Base-by-base conservation (phyloP, 768 basidiomycete genomes). In the Russula foetens region DNA sequence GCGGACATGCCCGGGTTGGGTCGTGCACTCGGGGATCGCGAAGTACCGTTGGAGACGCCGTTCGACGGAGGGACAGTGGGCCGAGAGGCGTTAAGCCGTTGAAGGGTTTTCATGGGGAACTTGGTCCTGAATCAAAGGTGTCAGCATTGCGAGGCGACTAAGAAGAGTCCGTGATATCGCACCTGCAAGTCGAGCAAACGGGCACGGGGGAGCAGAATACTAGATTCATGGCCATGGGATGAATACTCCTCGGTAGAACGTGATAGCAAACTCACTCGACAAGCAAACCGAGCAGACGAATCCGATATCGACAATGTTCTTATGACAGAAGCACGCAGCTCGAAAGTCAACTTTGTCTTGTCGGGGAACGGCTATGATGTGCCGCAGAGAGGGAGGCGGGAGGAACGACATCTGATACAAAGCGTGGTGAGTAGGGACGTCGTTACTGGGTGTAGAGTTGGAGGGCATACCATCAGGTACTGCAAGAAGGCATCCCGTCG, bases 201-300 rank as follows among this genome's bases (percentile, higher is more conserved):
- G 95, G 92, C 17, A 92, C 83, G 2, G 95, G 95, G 67, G 90
- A 84, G 69, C 95, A 97, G 72, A 96, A 97, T 68, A 97, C 95
- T 97, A 67, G 14, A 21, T n/a, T 3, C 35, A 29, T 33, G 58
- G 24, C 5, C 31, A 38, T 14, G 46, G 26, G 41, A 53, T 50
- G 12, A 54, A 31, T 14, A 64, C 53, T 7, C 33, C 31, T 46
- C 31, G 46, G 28, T 47, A 28, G 23, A 44, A 47, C 12, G 44
- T 19, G 19, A 29, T 4, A 17, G 38, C 11, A 17, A 28, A 79
- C 91, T 59, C 67, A 97, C 95, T 98, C 28, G 93, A 96, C 31
- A 99, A 75, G 71, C 97, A 99, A 33, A 99, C 94, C n/a, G 93
- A 96, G 71, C 97, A 99, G 23, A 99, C 94, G 67, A 94, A 99